Evolutionary conservation across 331 rosid genomes (phyloP), one percentile per base, ranked within the genome.

Genomic region (Erythrophleum ivorense): DNA sequence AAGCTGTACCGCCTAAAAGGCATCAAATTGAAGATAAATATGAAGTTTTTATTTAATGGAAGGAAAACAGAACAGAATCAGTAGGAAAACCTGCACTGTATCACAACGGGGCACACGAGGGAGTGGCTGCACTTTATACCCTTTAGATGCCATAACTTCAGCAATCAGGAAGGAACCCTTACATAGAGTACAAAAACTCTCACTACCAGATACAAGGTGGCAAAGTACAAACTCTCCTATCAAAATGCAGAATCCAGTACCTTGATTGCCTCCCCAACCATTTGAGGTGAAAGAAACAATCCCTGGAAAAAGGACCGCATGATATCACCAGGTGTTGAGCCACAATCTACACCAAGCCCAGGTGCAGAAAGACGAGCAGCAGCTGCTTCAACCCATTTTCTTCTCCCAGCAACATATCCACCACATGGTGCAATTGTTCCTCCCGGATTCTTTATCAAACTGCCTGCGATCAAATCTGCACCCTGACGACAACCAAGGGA

Each of bases 211-310:
- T 63, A 77, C 33, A 78, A 70, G 48, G 50, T 78, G 67, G 19
- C 53, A 82, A 88, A 60, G 12, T 29, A 85, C 9, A 55, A 69
- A 2, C 55, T 71, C 49, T 58, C 68, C 16, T 8, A 29, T 63
- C 46, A 41, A 49, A 71, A 73, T 59, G 77, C 82, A 77, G 84
- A 78, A 64, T 78, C 34, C 21, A 67, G 72, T 74, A 94, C 98
- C 97, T 94, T 94, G 86, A 94, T 65, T 63, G 97, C 97, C 85
- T 92, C 97, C 19, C 98, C 98, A 65, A 94, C 98, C 98, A 94
- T 94, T 91, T 94, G 98, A 89, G 98, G 97, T n/a, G 98, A 91
- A 83, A 94, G 98, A 87, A 89, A 92, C 78, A 92, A 86, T 18
- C 98, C 98, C 83, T 92, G 98, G 81, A 94, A 94, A 85, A 94